Percentiles rank a stretch among this genome's conserved stretches.
These are phyloP conservation scores for Pilasporangium apinafurcum DNA, from an alignment of 352 stramenopile genomes.

Conservation along the genomic window DNA sequence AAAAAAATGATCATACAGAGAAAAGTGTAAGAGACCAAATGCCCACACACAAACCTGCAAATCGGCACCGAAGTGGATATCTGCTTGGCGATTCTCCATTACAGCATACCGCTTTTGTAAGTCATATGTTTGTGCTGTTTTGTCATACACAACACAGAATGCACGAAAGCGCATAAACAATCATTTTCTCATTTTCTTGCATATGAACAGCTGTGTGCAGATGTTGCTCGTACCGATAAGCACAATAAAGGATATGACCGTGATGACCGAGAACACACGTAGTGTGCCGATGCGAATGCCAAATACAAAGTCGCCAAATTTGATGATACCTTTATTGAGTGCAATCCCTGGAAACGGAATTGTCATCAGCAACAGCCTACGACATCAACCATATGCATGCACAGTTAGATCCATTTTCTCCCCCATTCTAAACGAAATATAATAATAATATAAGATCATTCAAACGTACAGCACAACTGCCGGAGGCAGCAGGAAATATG, in stretches of 20 bases:
- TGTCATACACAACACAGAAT: neutral
- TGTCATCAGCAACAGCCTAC: conserved; percentile 65
- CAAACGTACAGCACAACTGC: conserved; percentile 71
- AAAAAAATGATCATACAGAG: no score
- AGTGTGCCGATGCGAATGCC: conserved; percentile 69
- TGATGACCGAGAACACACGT: conserved; percentile 73
- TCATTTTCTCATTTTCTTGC: neutral
- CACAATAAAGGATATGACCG: conserved; percentile 62
- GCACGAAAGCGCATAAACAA: neutral
- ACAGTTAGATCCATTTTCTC: neutral
- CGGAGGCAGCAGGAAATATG: conserved; percentile 68
- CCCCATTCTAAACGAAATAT: neutral
- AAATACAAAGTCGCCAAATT: conserved; percentile 68
- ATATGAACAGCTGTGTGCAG: neutral
- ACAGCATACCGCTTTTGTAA: conserved; percentile 70
- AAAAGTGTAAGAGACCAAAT: no score
- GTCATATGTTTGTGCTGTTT: conserved; percentile 61
- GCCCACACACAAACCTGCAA: conserved; percentile 36
- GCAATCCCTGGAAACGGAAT: conserved; percentile 62
- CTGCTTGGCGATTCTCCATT: conserved; percentile 17
- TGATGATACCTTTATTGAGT: conserved; percentile 63
- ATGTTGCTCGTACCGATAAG: conserved; percentile 22
- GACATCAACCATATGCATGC: conserved; percentile 4
- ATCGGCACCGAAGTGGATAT: conserved; percentile 62
- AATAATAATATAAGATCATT: neutral